phyloP scores from a whole-genome alignment of 2,329 filamentous ascomycete genomes.

The Penicillium sp. region DNA sequence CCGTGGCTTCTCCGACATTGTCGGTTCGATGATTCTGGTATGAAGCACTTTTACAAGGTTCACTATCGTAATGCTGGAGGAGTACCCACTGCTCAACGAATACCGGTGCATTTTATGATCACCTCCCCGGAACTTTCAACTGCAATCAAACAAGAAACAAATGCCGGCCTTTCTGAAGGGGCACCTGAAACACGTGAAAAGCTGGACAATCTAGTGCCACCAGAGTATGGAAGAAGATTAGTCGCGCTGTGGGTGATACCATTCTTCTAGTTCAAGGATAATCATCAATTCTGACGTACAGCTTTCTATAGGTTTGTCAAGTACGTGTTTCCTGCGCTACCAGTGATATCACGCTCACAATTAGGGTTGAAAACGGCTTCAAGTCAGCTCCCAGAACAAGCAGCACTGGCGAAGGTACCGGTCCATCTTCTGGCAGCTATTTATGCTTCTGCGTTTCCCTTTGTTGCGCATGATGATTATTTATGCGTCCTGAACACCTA shows the following conservation, averaged over 20 bases:
- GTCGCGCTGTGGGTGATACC: slow-evolving; percentile 20
- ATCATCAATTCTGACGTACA: not conserved
- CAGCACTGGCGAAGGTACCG: slow-evolving; percentile 21
- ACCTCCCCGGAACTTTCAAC: slow-evolving; percentile 22
- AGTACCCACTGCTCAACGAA: slow-evolving; percentile 33
- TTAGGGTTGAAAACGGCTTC: slow-evolving; percentile 20
- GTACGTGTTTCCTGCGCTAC: slow-evolving; percentile 31
- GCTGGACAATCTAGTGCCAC: slow-evolving; percentile 22
- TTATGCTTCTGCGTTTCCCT: slow-evolving; percentile 35
- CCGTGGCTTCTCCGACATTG: slow-evolving; percentile 40
- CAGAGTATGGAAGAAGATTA: slow-evolving; percentile 25
- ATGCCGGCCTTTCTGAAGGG: slow-evolving; percentile 1
- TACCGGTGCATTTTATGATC: slow-evolving; percentile 35
- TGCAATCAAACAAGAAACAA: slow-evolving; percentile 21
- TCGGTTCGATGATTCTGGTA: slow-evolving; percentile 37
- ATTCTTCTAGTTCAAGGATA: not conserved
- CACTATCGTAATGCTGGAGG: slow-evolving; percentile 41
- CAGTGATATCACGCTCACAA: slow-evolving; percentile 34
- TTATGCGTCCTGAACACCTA: slow-evolving; percentile 31
- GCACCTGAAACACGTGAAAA: slow-evolving; percentile 17
- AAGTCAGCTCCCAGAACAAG: slow-evolving; percentile 20
- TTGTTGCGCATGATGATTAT: slow-evolving; percentile 32
- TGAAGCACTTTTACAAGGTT: slow-evolving; percentile 36
- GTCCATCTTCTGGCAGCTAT: slow-evolving; percentile 33
- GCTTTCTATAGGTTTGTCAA: slow-evolving; percentile 27